phyloP scores from a whole-genome alignment of 2,329 filamentous ascomycete genomes.

The Eutypella sp. region DNA sequence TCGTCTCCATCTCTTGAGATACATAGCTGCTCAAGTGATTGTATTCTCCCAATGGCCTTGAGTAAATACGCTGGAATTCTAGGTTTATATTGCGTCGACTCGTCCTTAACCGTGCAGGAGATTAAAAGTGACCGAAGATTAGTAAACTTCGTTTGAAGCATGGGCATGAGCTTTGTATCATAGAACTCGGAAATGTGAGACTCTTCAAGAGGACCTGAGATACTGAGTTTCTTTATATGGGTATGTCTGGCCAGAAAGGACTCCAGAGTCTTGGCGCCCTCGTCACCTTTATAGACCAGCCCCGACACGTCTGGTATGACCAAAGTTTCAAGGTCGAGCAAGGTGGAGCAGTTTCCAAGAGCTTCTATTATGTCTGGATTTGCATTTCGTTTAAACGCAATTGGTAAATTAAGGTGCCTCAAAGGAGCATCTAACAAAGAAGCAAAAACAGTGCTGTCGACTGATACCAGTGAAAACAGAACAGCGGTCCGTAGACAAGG shows the following conservation, averaged over 20 bases:
- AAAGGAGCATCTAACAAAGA: neutral
- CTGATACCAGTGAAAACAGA: neutral
- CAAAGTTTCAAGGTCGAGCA: neutral
- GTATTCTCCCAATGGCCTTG: neutral
- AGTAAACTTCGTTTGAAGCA: constrained; percentile 1
- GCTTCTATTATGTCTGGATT: neutral
- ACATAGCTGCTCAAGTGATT: neutral
- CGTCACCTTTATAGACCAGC: neutral
- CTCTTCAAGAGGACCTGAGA: no score
- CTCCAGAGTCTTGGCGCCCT: neutral
- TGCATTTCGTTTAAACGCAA: neutral
- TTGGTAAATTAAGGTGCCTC: neutral
- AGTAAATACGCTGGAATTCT: neutral
- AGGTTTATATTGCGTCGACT: neutral
- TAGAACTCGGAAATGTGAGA: neutral
- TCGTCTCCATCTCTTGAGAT: neutral
- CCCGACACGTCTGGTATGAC: neutral
- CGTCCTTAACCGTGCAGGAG: neutral
- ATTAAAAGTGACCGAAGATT: constrained; percentile 5
- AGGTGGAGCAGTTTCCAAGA: neutral
- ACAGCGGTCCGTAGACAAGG: neutral
- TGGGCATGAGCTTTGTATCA: constrained; percentile 1
- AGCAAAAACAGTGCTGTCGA: neutral
- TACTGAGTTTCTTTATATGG: neutral
- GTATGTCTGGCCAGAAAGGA: neutral